phyloP scores from a whole-genome alignment of 139 green algal species.

The Chlamydomonas applanata region DNA sequence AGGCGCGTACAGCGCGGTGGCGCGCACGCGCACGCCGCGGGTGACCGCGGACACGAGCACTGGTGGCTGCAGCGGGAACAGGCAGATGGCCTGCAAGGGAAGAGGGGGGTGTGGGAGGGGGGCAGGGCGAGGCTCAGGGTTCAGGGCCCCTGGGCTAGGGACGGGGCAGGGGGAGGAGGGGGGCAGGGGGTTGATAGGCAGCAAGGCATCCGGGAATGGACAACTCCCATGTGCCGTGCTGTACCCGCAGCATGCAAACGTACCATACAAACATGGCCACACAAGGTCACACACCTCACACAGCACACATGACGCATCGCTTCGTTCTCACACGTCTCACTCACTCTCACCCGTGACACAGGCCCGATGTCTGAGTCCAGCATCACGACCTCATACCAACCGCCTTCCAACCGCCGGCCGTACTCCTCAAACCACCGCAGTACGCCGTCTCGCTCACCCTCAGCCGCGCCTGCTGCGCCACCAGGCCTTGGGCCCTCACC shows the following conservation, averaged over 20 bases:
- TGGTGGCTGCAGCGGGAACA: conserved; percentile 49
- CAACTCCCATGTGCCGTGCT: no score
- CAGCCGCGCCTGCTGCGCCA: background rate
- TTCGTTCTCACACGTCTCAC: background rate
- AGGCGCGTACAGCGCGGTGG: conserved; percentile 50
- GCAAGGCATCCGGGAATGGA: no score
- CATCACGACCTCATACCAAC: conserved; percentile 41
- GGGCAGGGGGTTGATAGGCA: no score
- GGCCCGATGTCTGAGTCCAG: background rate
- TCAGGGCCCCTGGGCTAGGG: no score
- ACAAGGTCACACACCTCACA: no score
- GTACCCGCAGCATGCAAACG: no score
- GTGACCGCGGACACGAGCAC: conserved; percentile 43
- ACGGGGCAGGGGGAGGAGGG: no score
- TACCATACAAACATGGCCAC: no score
- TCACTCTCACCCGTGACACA: background rate
- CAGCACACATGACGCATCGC: no score
- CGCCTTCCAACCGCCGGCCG: conserved; percentile 28
- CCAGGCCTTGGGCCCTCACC: background rate
- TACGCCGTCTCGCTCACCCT: conserved; percentile 29
- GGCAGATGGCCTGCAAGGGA: conserved; percentile 37
- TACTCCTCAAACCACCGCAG: conserved; percentile 72
- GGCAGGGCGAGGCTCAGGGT: background rate
- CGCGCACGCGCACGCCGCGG: conserved; percentile 41
- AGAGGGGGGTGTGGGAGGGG: background rate